Evolutionary conservation across 139 green algal species (phyloP).

Genomic region (Helicosporidium sp.): DNA sequence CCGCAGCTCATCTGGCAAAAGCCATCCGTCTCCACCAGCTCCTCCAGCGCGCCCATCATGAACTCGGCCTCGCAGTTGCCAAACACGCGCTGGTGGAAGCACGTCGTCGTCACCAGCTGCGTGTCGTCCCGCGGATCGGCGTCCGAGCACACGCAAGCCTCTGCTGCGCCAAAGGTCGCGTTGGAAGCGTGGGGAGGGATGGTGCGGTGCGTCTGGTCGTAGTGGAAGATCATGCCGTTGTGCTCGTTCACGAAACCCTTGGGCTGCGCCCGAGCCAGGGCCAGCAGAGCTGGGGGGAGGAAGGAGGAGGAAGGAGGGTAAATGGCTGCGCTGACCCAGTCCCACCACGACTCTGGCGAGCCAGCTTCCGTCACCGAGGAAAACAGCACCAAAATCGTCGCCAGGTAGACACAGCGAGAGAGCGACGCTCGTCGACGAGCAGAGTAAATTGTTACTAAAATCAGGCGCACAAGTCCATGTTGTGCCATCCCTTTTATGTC

Average conservation of each 20-base stretch:
- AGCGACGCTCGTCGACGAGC: too few species aligned
- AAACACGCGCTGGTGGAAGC: slow-evolving; percentile 7
- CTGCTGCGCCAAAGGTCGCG: background rate
- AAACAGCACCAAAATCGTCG: too few species aligned
- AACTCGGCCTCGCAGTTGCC: slow-evolving; percentile 8
- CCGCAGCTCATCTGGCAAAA: slow-evolving; percentile 28
- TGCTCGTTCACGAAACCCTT: background rate
- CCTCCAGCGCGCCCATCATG: slow-evolving; percentile 9
- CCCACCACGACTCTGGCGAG: too few species aligned
- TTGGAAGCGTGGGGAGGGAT: background rate
- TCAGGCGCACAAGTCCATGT: too few species aligned
- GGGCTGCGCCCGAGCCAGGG: too few species aligned
- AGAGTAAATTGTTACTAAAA: too few species aligned
- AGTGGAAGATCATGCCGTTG: background rate
- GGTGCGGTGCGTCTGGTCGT: background rate
- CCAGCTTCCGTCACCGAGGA: too few species aligned
- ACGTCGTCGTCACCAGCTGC: slow-evolving; percentile 1
- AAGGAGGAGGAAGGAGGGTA: too few species aligned
- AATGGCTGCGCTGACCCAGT: too few species aligned
- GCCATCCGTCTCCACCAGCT: background rate
- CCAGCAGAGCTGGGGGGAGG: too few species aligned
- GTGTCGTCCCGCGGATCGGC: slow-evolving; percentile 5
- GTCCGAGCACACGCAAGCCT: background rate
- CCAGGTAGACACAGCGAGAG: too few species aligned
- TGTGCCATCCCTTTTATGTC: too few species aligned